These are phyloP conservation scores for Chytriomyces hyalinus DNA, from an alignment of 192 early-diverging fungal species.

Conservation along the genomic window DNA sequence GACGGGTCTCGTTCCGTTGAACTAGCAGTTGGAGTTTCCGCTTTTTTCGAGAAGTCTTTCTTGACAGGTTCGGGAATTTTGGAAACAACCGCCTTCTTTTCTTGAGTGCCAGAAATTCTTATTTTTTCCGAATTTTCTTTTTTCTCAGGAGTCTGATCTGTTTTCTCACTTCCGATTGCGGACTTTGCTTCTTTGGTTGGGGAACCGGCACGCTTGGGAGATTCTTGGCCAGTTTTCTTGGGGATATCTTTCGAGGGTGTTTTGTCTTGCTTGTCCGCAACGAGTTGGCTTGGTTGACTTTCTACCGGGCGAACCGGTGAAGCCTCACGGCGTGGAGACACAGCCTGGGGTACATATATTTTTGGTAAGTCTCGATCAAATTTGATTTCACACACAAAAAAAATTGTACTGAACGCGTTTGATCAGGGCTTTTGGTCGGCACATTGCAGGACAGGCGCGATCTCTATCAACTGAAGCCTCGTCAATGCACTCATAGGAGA, in stretches of 20 bases:
- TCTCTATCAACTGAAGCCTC: not conserved
- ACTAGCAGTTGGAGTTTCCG: not conserved
- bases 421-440: not conserved
- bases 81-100: too few relatives aligned
- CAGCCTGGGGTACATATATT: not conserved
- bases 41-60: not conserved
- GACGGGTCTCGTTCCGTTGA: not conserved
- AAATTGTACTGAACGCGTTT: not conserved
- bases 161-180: too few relatives aligned
- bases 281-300: too few relatives aligned
- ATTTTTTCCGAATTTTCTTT: too few relatives aligned
- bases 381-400: not conserved
- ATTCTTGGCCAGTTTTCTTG: not conserved
- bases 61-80: too few relatives aligned
- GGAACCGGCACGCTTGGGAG: not conserved
- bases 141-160: too few relatives aligned
- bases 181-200: not conserved
- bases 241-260: not conserved
- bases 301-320: not conserved
- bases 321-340: not conserved
- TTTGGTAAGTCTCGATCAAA: too few relatives aligned
- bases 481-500: slow-evolving; percentile 15
- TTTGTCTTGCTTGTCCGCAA: too few relatives aligned
- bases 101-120: too few relatives aligned
- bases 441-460: slow-evolving; percentile 3